These are phyloP conservation scores for Aspergillus tanneri DNA, from an alignment of 2,329 filamentous ascomycete genomes.

Conservation along the genomic window DNA sequence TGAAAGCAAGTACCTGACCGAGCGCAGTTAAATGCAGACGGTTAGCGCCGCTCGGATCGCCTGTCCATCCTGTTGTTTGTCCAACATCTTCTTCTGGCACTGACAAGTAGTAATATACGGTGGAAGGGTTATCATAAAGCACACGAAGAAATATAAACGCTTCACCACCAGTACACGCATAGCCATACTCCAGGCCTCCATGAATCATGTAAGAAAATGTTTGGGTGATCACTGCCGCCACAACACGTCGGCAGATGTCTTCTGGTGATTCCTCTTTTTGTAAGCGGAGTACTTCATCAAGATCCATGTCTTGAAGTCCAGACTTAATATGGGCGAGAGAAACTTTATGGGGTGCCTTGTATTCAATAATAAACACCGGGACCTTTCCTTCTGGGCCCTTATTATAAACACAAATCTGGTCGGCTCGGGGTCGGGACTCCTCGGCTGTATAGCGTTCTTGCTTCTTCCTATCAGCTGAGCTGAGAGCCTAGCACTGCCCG, in stretches of 20 bases:
- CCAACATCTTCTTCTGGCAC: conserved; percentile 32
- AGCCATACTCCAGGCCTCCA: conserved; percentile 46
- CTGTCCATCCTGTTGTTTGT: conserved; percentile 10
- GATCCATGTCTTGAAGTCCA: too few species aligned
- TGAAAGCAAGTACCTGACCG: conserved; percentile 33
- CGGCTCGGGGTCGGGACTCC: conserved; percentile 25
- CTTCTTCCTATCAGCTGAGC: too few species aligned
- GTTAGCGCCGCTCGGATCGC: conserved; percentile 21
- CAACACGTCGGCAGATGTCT: too few species aligned
- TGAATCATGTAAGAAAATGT: too few species aligned
- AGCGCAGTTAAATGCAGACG: conserved; percentile 32
- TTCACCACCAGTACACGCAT: conserved; percentile 46
- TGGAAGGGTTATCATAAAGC: conserved; percentile 26
- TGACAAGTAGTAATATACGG: conserved; percentile 35
- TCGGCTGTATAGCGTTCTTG: too few species aligned
- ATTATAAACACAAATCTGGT: conserved; percentile 33
- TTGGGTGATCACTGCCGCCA: too few species aligned
- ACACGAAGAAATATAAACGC: conserved; percentile 47
- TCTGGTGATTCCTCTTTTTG: too few species aligned
- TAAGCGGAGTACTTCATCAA: too few species aligned
- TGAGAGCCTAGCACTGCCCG: too few species aligned
- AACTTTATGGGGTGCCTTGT: conserved; percentile 53
- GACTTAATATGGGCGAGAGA: conserved; percentile 44
- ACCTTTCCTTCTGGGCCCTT: too few species aligned
- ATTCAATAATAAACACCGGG: conserved; percentile 40